Conservation (phyloP, 352 stramenopile species). For the Bremia lactucae region DNA sequence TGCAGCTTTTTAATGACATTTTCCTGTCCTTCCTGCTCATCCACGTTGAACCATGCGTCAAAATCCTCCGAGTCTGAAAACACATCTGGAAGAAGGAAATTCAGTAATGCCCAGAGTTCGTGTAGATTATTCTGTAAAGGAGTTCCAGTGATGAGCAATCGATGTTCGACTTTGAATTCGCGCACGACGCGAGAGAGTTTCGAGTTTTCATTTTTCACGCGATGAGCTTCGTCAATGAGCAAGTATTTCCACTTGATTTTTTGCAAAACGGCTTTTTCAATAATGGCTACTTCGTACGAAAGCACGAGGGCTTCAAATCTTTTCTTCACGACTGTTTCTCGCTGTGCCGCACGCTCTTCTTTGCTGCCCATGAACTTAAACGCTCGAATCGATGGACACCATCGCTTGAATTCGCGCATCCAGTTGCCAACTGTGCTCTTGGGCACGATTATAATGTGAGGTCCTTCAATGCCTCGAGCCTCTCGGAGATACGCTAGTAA, state of each 20-base stretch:
- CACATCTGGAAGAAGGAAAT: constrained; percentile 92
- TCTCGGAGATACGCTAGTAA: constrained; percentile 94
- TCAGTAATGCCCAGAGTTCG: constrained; percentile 99
- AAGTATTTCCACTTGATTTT: constrained; percentile 96
- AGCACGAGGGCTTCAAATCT: constrained; percentile 92
- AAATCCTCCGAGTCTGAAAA: constrained; percentile 97
- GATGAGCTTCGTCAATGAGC: constrained; percentile 97
- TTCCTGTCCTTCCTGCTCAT: constrained; percentile 91
- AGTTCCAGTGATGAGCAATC: constrained; percentile 93
- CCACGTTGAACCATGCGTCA: constrained; percentile 98
- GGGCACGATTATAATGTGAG: constrained; percentile 97
- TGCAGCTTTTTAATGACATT: constrained; percentile 97
- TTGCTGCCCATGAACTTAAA: constrained; percentile 96
- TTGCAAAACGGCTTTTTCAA: constrained; percentile 86
- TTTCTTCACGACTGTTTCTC: constrained; percentile 61
- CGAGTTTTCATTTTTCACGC: constrained; percentile 96
- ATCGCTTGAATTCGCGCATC: constrained; percentile 97
- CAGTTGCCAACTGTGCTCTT: constrained; percentile 98
- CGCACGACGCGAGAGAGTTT: constrained; percentile 82
- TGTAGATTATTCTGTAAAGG: constrained; percentile 99
- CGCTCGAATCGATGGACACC: constrained; percentile 89
- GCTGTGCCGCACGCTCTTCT: constrained; percentile 88
- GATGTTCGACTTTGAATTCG: constrained; percentile 91
- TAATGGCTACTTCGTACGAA: constrained; percentile 91
- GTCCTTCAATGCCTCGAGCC: constrained; percentile 87